Percentiles rank a stretch among this genome's conserved stretches.
phyloP scores from a whole-genome alignment of 2,329 filamentous ascomycete genomes.

The Rhinocladiella similis region DNA sequence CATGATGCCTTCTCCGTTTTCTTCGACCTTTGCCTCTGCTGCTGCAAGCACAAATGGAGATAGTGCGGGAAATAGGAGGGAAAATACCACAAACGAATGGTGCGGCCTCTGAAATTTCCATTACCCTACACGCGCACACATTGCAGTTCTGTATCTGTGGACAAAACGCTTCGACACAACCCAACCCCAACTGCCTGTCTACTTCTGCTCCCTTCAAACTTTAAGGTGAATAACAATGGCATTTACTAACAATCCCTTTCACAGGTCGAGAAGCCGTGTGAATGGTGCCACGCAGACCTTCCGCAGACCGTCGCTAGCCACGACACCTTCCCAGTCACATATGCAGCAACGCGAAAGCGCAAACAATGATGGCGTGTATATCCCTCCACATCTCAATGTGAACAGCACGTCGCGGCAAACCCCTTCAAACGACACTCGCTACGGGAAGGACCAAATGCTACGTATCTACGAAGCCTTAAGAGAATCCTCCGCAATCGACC shows the following conservation, averaged over 20 bases:
- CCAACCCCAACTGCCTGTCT: background rate
- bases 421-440: constrained; percentile 58
- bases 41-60: constrained; percentile 71
- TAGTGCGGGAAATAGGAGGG: constrained; percentile 53
- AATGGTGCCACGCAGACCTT: constrained; percentile 69
- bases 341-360: constrained; percentile 47
- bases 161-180: background rate
- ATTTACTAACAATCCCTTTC: constrained; percentile 2
- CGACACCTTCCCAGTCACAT: constrained; percentile 40
- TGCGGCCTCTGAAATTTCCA: constrained; percentile 48
- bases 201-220: background rate
- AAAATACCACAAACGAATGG: constrained; percentile 70
- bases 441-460: constrained; percentile 77
- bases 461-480: constrained; percentile 66
- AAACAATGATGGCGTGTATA: constrained; percentile 53
- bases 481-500: constrained; percentile 54
- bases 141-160: background rate
- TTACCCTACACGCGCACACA: background rate
- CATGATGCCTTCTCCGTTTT: constrained; percentile 71
- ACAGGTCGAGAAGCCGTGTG: constrained; percentile 60
- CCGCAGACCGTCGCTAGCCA: constrained; percentile 62
- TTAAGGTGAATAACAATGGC: background rate
- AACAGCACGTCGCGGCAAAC: constrained; percentile 55
- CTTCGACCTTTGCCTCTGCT: constrained; percentile 81
- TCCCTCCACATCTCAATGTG: constrained; percentile 61